Evolutionary conservation across 2,329 filamentous ascomycete genomes (phyloP).

Genomic region (Pestalotiopsis sp.): DNA sequence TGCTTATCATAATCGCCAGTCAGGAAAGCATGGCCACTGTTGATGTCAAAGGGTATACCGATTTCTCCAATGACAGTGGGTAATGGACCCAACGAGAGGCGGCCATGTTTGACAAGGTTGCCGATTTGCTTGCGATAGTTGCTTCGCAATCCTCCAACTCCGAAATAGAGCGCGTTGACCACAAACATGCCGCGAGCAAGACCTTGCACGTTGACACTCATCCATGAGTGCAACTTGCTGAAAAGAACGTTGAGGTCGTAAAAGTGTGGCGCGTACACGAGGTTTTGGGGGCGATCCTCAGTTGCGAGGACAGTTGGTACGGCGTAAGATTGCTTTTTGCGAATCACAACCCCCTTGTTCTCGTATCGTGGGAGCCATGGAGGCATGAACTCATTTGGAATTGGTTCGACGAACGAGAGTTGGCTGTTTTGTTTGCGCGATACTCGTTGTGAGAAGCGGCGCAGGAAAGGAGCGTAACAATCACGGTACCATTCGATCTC

Average conservation of each 20-base stretch:
- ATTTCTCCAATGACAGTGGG: conserved; percentile 44
- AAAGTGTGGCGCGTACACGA: conserved; percentile 47
- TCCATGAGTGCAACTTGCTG: conserved; percentile 36
- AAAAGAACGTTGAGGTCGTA: conserved; percentile 46
- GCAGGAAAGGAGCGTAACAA: conserved; percentile 43
- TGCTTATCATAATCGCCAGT: conserved; percentile 43
- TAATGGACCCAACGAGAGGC: conserved; percentile 33
- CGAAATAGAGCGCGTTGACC: conserved; percentile 43
- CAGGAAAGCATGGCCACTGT: conserved; percentile 36
- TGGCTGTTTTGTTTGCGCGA: conserved; percentile 29
- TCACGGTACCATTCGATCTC: conserved; percentile 45
- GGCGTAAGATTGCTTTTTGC: conserved; percentile 26
- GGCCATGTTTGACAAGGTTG: conserved; percentile 38
- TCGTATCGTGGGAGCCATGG: conserved; percentile 31
- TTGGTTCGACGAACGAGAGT: conserved; percentile 43
- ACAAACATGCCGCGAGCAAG: conserved; percentile 43
- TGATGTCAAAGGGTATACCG: conserved; percentile 44
- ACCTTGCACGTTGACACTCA: conserved; percentile 45
- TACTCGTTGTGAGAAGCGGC: conserved; percentile 38
- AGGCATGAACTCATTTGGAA: conserved; percentile 45
- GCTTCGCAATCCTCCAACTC: conserved; percentile 36
- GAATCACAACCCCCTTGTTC: not conserved
- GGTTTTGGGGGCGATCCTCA: conserved; percentile 30
- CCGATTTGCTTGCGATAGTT: conserved; percentile 42
- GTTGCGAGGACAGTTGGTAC: conserved; percentile 29